These are phyloP conservation scores for Pyrus pyrifolia DNA, from an alignment of 306 rosid genomes.

Conservation along the genomic window DNA sequence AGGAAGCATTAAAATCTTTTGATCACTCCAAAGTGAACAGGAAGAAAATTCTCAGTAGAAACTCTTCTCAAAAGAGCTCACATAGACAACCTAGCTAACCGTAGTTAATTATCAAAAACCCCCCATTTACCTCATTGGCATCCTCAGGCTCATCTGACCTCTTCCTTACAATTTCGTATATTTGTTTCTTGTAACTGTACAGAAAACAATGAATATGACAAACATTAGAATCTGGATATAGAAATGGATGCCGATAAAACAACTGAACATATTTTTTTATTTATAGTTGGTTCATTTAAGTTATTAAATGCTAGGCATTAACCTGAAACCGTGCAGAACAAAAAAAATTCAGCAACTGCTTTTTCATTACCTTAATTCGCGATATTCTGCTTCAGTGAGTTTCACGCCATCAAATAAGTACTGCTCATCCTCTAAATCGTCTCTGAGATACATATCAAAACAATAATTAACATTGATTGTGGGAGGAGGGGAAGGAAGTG, in stretches of 20 bases:
- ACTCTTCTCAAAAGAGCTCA: background rate
- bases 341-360: background rate
- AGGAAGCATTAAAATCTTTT: background rate
- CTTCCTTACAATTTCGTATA: conserved; percentile 68
- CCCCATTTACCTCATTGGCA: conserved; percentile 53
- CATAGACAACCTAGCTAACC: background rate
- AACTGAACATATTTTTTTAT: background rate
- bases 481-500: background rate
- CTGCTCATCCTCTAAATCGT: conserved; percentile 87
- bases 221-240: background rate
- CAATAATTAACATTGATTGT: background rate
- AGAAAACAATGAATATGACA: conserved; percentile 3
- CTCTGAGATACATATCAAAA: conserved; percentile 40
- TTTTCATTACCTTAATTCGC: conserved; percentile 49
- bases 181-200: conserved; percentile 70
- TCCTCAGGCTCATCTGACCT: conserved; percentile 69
- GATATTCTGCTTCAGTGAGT: conserved; percentile 63
- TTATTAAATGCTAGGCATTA: background rate
- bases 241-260: background rate
- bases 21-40: background rate
- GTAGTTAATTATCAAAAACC: conserved; percentile 1
- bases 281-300: background rate
- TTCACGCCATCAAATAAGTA: conserved; percentile 71
- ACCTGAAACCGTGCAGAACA: background rate
- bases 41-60: background rate